Evolutionary conservation across 1,284 basidiomycete genomes (phyloP), one percentile per base, ranked within the genome.

Genomic region (Malassezia obtusa): DNA sequence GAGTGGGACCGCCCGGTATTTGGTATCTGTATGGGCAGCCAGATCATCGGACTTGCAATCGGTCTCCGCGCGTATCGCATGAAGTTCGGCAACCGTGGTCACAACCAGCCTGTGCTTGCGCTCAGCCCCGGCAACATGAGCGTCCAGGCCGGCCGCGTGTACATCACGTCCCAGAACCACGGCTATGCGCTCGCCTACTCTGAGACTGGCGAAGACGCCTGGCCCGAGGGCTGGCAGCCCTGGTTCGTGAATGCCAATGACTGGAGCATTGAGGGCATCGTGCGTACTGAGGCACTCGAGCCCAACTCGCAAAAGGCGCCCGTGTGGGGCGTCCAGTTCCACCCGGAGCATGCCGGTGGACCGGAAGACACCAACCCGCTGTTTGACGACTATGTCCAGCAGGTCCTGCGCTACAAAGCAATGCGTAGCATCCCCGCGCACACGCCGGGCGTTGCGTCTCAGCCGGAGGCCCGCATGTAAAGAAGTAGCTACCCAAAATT

Each of bases 31-130:
- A 98, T 98, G 94, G 94, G 66, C 32, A 61, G 68, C 60, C 68
- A 71, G 48, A 82, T 98, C 64, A 87, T 98, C 65, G 92, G 94
- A 45, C 86, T 98, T 78, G 92, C 92, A 15, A 91, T 90, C 19
- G 94, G 94, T 38, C 77, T 96, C 58, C 89, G 95, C 68, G 89
- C 91, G 7, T 96, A 96, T 76, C 82, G 90, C 30, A 94, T 94
- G 89, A 88, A 84, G 19, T 96, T 96, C 71, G 91, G 92, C 25
- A 96, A 98, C 76, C 86, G 92, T 67, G 92, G 92, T n/a, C 94
- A 98, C 77, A 98, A 98, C 75, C 92, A 98, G 76, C 92, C 92
- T 36, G 92, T 98, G 15, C 81, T 98, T 31, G 92, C 92, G 22
- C 80, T 96, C 49, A 87, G 89, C 31, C 84, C 83, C 33, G 82